These are phyloP conservation scores for Physocladia obscura DNA, from an alignment of 192 early-diverging fungal genomes.

Conservation along the genomic window DNA sequence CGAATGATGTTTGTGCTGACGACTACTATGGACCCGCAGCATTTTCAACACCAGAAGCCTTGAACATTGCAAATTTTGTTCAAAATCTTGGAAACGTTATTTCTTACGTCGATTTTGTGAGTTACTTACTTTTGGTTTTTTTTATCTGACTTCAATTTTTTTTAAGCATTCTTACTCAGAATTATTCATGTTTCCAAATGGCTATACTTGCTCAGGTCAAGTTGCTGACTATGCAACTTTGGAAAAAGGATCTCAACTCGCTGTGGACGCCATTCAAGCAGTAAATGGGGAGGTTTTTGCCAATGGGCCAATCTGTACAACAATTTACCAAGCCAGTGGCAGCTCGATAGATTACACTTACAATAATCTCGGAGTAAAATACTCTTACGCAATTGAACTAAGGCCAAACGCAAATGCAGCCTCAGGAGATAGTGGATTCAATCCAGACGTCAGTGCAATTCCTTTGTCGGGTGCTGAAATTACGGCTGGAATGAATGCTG, in stretches of 20 bases:
- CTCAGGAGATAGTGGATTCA: slow-evolving; percentile 34
- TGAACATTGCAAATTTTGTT: slow-evolving; percentile 46
- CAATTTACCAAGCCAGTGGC: slow-evolving; percentile 37
- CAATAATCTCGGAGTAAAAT: slow-evolving; percentile 27
- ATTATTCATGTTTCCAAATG: slow-evolving; percentile 53
- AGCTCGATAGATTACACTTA: slow-evolving; percentile 32
- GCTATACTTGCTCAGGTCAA: slow-evolving; percentile 17
- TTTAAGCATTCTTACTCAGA: slow-evolving; percentile 60
- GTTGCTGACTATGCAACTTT: slow-evolving; percentile 26
- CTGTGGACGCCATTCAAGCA: slow-evolving; percentile 27
- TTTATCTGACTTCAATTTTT: not conserved
- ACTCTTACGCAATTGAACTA: slow-evolving; percentile 31
- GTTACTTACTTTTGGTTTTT: not conserved
- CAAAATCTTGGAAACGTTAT: slow-evolving; percentile 36
- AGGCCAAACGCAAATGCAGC: slow-evolving; percentile 11
- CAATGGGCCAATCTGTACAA: slow-evolving; percentile 26
- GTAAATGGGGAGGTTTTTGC: slow-evolving; percentile 12
- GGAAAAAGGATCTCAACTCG: slow-evolving; percentile 2
- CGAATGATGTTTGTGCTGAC: slow-evolving; percentile 46
- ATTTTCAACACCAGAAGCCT: slow-evolving; percentile 43
- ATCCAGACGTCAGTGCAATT: slow-evolving; percentile 28
- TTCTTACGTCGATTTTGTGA: slow-evolving; percentile 41
- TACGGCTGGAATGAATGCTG: slow-evolving; percentile 14
- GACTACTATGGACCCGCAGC: slow-evolving; percentile 45
- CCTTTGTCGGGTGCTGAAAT: slow-evolving; percentile 27